These are phyloP conservation scores for Leptodontidium sp. DNA, from an alignment of 2,329 filamentous ascomycete genomes.

Conservation along the genomic window DNA sequence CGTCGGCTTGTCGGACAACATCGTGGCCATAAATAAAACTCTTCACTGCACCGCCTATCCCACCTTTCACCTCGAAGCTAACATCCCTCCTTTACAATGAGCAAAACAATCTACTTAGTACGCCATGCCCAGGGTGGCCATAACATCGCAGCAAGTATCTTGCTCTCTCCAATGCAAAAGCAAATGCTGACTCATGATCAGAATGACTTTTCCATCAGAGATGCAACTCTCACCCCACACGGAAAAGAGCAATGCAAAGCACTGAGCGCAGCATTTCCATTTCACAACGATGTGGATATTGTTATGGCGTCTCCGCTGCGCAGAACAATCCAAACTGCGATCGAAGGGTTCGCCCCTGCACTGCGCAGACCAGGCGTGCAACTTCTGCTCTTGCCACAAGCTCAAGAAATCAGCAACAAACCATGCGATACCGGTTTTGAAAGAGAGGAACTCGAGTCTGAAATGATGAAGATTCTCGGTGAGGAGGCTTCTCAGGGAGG, in stretches of 20 bases:
- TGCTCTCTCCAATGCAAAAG: slow-evolving; percentile 53
- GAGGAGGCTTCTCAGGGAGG: slow-evolving; percentile 22
- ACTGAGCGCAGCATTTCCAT: slow-evolving; percentile 68
- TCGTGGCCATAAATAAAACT: neutral
- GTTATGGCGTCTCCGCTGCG: slow-evolving; percentile 81
- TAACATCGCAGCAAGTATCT: slow-evolving; percentile 75
- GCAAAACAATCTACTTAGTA: slow-evolving; percentile 50
- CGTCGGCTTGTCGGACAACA: neutral
- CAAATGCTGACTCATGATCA: slow-evolving; percentile 21
- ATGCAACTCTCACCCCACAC: slow-evolving; percentile 78
- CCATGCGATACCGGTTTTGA: slow-evolving; percentile 35
- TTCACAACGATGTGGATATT: slow-evolving; percentile 69
- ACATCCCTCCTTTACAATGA: neutral
- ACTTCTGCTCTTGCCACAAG: slow-evolving; percentile 31
- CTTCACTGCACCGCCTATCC: neutral
- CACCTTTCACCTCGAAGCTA: neutral
- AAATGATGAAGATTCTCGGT: slow-evolving; percentile 22
- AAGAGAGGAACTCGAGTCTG: slow-evolving; percentile 14
- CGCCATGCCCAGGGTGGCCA: slow-evolving; percentile 81
- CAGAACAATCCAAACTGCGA: slow-evolving; percentile 80
- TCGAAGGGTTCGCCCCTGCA: slow-evolving; percentile 63
- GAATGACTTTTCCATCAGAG: slow-evolving; percentile 47
- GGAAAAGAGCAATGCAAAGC: slow-evolving; percentile 76
- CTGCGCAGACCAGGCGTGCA: slow-evolving; percentile 27
- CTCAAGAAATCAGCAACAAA: slow-evolving; percentile 34